Base-by-base conservation (phyloP, 129 eudicot species). In the Heracleum sosnowskyi region DNA sequence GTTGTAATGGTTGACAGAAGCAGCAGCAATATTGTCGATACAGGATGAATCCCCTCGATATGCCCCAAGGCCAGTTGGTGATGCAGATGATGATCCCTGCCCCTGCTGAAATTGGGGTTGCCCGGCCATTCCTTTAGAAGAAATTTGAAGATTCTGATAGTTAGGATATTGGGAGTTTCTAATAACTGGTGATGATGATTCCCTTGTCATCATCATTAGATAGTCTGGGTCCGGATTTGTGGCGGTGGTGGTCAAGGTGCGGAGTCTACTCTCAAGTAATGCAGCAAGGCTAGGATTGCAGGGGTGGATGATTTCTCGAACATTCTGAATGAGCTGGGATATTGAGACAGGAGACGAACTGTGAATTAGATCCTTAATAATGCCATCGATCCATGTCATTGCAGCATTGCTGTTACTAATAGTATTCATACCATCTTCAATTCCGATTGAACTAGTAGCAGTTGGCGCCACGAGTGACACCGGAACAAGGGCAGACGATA, bases 261-360 rank as follows among this genome's bases (percentile, higher is more conserved):
- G 90, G 55, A 96, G 97, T 37, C 99, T 69, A 26, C 82, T 82
- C 76, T 96, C 99, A 7, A 96, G 86, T 4, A 89, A 60, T 46
- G 92, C 71, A 34, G 92, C 97, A 0, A 96, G 88, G 45, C 83
- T 88, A 57, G 97, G 99, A 82, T 96, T 92, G 68, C 95, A 96
- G 36, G 99, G 99, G 49, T 90, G 92, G 57, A 92, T 90, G 39
- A 96, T 89, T 18, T 96, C 97, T 78, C 97, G 85, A 0, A 96
- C 99, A 86, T 92, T 96, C 45, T 92, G 96, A 60, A 96, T 89
- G 40, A 96, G 87, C 75, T 92, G 96, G 20, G 93, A 90, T 77
- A 96, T 90, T 0, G 97, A 92, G 8, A 89, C 90, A 31, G 86
- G 73, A 35, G 83, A 80, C 3, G 97, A 96, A 74, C 76, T 80